Conservation (phyloP, 2,329 filamentous ascomycete species). For the Colletotrichum lupini region DNA sequence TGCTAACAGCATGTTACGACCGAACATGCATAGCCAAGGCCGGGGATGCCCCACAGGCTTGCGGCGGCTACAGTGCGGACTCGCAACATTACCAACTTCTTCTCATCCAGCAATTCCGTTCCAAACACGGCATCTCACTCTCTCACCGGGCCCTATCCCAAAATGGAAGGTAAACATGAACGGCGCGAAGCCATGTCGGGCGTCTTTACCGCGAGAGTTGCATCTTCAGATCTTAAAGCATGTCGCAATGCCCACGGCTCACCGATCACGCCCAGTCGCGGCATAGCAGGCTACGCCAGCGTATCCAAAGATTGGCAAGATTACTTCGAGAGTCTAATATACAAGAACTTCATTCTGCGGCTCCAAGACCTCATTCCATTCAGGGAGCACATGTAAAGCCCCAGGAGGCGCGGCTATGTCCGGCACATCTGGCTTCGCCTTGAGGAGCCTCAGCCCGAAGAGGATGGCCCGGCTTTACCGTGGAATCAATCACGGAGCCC, state of each 20-base stretch:
- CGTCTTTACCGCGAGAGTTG: not conserved
- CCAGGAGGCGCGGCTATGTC: not conserved
- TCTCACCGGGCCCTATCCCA: no score
- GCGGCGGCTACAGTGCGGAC: not conserved
- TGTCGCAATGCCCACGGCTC: not conserved
- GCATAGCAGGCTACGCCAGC: conserved; percentile 1
- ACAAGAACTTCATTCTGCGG: not conserved
- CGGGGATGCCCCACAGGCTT: no score
- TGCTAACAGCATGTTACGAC: no score
- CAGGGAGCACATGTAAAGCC: not conserved
- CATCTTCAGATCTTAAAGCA: not conserved
- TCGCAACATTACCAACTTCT: not conserved
- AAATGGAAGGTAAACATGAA: accelerated
- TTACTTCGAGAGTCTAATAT: not conserved
- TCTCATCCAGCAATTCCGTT: not conserved
- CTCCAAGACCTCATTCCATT: not conserved
- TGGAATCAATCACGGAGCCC: not conserved
- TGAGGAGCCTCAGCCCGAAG: not conserved
- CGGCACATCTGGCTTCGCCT: conserved; percentile 9
- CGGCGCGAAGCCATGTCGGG: not conserved
- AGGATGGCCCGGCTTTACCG: not conserved
- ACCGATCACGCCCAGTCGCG: not conserved
- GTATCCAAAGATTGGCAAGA: not conserved
- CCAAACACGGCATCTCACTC: not conserved
- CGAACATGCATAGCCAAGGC: no score